Conservation (phyloP, 306 rosid genomes). For the Echinosophora koreensis region DNA sequence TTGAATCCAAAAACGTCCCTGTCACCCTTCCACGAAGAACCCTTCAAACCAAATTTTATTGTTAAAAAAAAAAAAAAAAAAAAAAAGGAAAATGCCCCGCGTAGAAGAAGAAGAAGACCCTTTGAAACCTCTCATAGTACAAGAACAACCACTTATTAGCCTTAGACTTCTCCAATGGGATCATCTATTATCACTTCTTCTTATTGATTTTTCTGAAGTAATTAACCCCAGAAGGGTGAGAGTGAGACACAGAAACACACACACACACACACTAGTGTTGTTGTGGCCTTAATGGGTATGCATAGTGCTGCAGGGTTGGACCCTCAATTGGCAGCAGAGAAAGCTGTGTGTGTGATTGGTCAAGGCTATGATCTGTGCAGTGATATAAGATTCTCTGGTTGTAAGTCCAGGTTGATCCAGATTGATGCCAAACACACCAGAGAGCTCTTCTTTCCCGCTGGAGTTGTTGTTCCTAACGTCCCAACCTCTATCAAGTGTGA, state of each 20-base stretch:
- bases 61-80: background rate
- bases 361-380: conserved; percentile 71
- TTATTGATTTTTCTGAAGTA: background rate
- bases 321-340: conserved; percentile 73
- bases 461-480: conserved; percentile 62
- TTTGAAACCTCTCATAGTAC: conserved; percentile 15
- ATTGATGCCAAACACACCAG: conserved; percentile 57
- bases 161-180: background rate
- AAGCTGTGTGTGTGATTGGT: conserved; percentile 78
- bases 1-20: conserved; percentile 36
- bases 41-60: background rate
- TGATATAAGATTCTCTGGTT: conserved; percentile 63
- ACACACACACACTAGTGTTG: background rate
- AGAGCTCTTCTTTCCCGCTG: conserved; percentile 76
- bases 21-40: conserved; percentile 10
- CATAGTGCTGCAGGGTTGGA: conserved; percentile 48
- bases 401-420: conserved; percentile 68
- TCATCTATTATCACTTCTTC: background rate
- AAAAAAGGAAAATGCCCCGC: background rate
- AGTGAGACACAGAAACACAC: background rate
- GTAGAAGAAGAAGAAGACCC: conserved; percentile 30
- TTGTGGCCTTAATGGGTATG: conserved; percentile 45
- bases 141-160: background rate
- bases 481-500: conserved; percentile 79
- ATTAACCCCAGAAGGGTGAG: background rate